phyloP scores from a whole-genome alignment of 371 early-diverging fungal genomes.

The Mortierella sp. region DNA sequence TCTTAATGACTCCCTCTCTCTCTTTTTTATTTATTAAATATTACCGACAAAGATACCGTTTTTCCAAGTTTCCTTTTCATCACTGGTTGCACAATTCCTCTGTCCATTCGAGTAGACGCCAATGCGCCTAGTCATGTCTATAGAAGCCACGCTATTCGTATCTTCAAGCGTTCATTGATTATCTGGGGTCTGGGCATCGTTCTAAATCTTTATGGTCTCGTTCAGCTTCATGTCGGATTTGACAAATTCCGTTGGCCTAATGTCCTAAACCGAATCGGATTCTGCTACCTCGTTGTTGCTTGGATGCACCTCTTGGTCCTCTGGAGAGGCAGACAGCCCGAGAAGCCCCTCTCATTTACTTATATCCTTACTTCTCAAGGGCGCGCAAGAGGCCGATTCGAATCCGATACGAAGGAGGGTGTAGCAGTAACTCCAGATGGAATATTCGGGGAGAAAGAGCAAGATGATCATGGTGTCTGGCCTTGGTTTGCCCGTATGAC shows the following conservation, averaged over 20 bases:
- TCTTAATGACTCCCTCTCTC: not conserved
- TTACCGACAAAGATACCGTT: slow-evolving; percentile 52
- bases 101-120: slow-evolving; percentile 52
- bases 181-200: slow-evolving; percentile 58
- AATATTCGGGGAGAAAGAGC: not conserved
- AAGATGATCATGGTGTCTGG: slow-evolving; percentile 23
- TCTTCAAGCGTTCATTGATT: slow-evolving; percentile 53
- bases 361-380: slow-evolving; percentile 8
- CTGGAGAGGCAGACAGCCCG: slow-evolving; percentile 17
- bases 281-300: slow-evolving; percentile 54
- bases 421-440: not conserved
- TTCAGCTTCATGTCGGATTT: slow-evolving; percentile 18
- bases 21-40: not conserved
- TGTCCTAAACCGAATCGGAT: slow-evolving; percentile 59
- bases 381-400: not conserved
- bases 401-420: slow-evolving; percentile 9
- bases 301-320: slow-evolving; percentile 49
- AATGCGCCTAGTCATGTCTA: slow-evolving; percentile 21
- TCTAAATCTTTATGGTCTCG: slow-evolving; percentile 53
- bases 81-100: slow-evolving; percentile 62
- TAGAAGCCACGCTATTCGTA: slow-evolving; percentile 28
- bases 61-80: slow-evolving; percentile 68
- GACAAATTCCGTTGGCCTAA: slow-evolving; percentile 53
- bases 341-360: slow-evolving; percentile 13
- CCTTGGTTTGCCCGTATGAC: slow-evolving; percentile 45